phyloP scores from a whole-genome alignment of 495 filamentous ascomycete species.

The Amphirosellinia nigrospora region DNA sequence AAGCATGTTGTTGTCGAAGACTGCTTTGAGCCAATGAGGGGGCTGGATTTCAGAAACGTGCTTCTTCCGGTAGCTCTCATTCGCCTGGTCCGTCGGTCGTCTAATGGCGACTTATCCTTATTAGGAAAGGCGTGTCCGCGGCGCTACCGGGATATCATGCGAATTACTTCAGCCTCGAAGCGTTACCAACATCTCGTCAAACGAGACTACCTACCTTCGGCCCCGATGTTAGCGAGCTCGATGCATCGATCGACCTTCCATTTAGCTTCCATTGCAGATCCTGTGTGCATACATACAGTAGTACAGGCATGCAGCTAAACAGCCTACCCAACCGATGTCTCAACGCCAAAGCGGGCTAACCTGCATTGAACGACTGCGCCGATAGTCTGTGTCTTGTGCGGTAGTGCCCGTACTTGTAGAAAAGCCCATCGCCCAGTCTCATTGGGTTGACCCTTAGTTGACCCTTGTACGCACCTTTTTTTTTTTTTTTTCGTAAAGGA shows the following conservation, averaged over 20 bases:
- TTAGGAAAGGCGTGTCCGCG: neutral
- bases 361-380: neutral
- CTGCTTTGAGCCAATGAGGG: slow-evolving; percentile 29
- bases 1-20: neutral
- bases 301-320: neutral
- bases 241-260: slow-evolving; percentile 2
- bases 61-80: slow-evolving; percentile 35
- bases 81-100: slow-evolving; percentile 25
- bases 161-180: slow-evolving; percentile 6
- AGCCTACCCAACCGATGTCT: neutral
- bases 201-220: neutral
- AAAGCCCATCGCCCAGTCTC: slow-evolving; percentile 1
- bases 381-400: neutral
- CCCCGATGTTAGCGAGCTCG: neutral
- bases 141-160: neutral
- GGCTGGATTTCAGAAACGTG: slow-evolving; percentile 34
- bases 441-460: neutral
- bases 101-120: neutral
- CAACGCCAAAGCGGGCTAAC: neutral
- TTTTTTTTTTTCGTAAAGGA: too few relatives aligned
- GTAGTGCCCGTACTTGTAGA: neutral
- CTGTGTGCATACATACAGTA: too few relatives aligned
- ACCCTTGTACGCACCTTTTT: neutral
- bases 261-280: slow-evolving; percentile 23
- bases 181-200: neutral